Evolutionary conservation across 257 asterid genomes (phyloP).

Genomic region (Parsonsia alboflavescens): DNA sequence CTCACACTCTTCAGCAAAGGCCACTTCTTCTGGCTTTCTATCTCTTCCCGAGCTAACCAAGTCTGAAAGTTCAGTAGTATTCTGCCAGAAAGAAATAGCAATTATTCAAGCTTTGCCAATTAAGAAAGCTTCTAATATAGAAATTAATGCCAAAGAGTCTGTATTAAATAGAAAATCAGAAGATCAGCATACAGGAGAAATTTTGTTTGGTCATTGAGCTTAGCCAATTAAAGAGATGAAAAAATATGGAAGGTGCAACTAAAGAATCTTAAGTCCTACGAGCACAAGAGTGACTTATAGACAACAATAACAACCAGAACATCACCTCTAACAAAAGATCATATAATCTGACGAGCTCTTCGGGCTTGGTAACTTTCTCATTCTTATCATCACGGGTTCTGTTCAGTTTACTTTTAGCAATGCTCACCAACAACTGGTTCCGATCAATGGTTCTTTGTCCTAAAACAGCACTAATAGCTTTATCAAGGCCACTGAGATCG

Average conservation of each 20-base stretch:
- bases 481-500: slow-evolving; percentile 93
- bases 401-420: slow-evolving; percentile 74
- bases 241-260: not conserved
- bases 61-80: slow-evolving; percentile 81
- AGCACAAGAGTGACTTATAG: not conserved
- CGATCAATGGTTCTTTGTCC: slow-evolving; percentile 94
- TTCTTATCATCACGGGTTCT: slow-evolving; percentile 75
- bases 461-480: slow-evolving; percentile 86
- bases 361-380: slow-evolving; percentile 92
- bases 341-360: slow-evolving; percentile 87
- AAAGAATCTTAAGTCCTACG: not conserved
- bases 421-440: slow-evolving; percentile 74
- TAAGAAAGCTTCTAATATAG: not conserved
- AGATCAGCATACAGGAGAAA: not conserved
- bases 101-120: slow-evolving; percentile 20
- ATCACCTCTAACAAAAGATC: slow-evolving; percentile 81
- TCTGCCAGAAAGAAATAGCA: slow-evolving; percentile 42
- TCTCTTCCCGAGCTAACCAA: slow-evolving; percentile 95
- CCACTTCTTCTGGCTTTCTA: slow-evolving; percentile 75
- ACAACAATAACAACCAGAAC: slow-evolving; percentile 2
- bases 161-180: not conserved
- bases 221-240: not conserved
- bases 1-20: slow-evolving; percentile 79
- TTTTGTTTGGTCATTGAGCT: not conserved
- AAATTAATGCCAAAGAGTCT: slow-evolving; percentile 1